These are phyloP conservation scores for Triticum dicoccoides DNA, from an alignment of 176 grass and related monocot species.

Conservation along the genomic window DNA sequence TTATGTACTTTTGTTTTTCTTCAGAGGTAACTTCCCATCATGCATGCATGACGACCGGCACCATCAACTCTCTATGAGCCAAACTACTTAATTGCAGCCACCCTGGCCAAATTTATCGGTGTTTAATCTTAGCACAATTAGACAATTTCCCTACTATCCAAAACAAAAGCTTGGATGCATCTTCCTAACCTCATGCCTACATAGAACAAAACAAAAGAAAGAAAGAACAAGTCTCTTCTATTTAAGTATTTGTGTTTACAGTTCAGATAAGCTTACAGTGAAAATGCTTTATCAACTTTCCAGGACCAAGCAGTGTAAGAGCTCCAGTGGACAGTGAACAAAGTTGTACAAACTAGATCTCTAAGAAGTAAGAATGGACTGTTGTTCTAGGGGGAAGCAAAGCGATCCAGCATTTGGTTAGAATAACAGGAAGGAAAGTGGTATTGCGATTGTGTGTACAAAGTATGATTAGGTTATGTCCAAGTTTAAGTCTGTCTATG, in stretches of 20 bases:
- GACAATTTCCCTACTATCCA: no score
- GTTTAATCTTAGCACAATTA: no score
- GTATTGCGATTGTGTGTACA: constrained; percentile 8
- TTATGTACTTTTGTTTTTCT: constrained; percentile 9
- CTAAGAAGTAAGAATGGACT: background rate
- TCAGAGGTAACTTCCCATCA: background rate
- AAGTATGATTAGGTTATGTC: constrained; percentile 26
- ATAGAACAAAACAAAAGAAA: constrained; percentile 12
- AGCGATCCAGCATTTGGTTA: constrained; percentile 35
- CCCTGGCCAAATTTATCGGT: no score
- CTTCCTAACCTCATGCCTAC: background rate
- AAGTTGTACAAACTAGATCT: constrained; percentile 32
- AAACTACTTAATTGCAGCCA: no score
- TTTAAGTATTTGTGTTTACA: background rate
- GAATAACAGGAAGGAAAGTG: constrained; percentile 43
- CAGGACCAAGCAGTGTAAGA: constrained; percentile 35
- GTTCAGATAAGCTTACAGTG: constrained; percentile 14
- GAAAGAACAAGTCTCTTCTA: background rate
- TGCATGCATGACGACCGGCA: no score
- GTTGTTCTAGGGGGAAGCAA: constrained; percentile 25
- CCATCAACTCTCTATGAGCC: no score
- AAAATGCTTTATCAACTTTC: background rate
- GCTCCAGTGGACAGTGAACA: constrained; percentile 7
- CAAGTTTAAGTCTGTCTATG: constrained; percentile 1
- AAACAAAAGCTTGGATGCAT: no score